Evolutionary conservation across 345 rosid species (phyloP).

Genomic region (Eutrema yunnanense): DNA sequence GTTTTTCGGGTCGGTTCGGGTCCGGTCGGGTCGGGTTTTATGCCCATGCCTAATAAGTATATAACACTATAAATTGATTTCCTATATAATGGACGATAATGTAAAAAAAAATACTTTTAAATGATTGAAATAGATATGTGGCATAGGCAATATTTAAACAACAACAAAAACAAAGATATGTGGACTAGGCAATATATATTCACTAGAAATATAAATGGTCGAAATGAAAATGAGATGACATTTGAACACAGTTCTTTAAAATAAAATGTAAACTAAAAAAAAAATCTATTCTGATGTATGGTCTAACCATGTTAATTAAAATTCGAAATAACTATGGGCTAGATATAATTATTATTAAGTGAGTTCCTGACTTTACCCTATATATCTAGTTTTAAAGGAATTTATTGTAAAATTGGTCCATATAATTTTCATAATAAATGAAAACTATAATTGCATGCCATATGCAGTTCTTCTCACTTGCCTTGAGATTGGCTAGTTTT

Average conservation of each 20-base stretch:
- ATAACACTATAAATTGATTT: background rate
- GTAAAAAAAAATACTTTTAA: background rate
- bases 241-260: background rate
- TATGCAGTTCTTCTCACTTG: background rate
- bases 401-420: background rate
- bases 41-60: no score
- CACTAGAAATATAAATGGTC: background rate
- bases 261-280: background rate
- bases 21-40: no score
- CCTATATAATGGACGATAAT: background rate
- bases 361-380: background rate
- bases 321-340: background rate
- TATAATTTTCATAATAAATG: background rate
- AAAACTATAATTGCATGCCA: background rate
- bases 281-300: background rate
- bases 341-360: no score
- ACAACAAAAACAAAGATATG: no score
- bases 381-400: background rate
- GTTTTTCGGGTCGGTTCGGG: no score
- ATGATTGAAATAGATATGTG: background rate
- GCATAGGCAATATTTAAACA: background rate
- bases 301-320: background rate
- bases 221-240: background rate
- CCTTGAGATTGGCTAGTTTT: constrained; percentile 17
- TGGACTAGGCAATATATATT: no score